A percentile compares a stretch with the other conserved stretches of the same genome.
phyloP scores from a whole-genome alignment of 1,284 basidiomycete genomes.

The Apiotrichum montevideense region DNA sequence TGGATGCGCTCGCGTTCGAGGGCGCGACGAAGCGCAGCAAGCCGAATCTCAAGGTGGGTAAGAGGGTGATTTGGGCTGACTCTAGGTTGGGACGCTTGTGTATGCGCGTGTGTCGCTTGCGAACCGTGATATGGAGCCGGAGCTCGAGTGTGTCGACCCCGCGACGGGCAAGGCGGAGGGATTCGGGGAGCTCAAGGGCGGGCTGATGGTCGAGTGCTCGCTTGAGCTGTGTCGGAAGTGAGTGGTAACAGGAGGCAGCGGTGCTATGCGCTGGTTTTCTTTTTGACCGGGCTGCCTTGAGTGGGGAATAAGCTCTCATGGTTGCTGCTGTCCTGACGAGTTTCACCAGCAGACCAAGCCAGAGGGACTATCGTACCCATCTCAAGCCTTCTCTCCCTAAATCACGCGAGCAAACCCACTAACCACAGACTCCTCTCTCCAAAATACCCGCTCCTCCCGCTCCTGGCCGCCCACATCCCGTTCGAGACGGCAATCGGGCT shows the following conservation, averaged over 20 bases:
- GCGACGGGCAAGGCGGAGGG: constrained; percentile 50
- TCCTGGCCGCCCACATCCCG: constrained; percentile 36
- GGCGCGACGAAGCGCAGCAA: constrained; percentile 52
- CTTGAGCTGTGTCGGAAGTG: constrained; percentile 43
- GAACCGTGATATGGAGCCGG: constrained; percentile 51
- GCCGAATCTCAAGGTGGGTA: constrained; percentile 50
- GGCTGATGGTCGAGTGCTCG: constrained; percentile 41
- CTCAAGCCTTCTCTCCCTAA: too few species aligned
- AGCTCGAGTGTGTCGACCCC: constrained; percentile 51
- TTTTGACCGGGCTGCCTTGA: too few species aligned
- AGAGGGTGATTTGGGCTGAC: not conserved
- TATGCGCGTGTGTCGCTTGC: constrained; percentile 50
- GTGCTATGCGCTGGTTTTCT: too few species aligned
- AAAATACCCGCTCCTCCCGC: constrained; percentile 41
- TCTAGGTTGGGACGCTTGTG: constrained; percentile 50
- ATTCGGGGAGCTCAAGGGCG: constrained; percentile 50
- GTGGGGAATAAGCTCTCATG: too few species aligned
- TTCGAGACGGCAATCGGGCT: constrained; percentile 51
- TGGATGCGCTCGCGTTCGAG: constrained; percentile 53
- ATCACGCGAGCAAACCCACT: too few species aligned
- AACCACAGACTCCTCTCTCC: constrained; percentile 42
- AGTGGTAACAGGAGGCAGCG: constrained; percentile 13
- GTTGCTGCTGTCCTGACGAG: too few species aligned
- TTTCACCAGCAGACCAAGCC: too few species aligned
- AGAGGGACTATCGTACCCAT: too few species aligned